These are phyloP conservation scores for Chalara sp. DNA, from an alignment of 2,329 filamentous ascomycete genomes.

Conservation along the genomic window DNA sequence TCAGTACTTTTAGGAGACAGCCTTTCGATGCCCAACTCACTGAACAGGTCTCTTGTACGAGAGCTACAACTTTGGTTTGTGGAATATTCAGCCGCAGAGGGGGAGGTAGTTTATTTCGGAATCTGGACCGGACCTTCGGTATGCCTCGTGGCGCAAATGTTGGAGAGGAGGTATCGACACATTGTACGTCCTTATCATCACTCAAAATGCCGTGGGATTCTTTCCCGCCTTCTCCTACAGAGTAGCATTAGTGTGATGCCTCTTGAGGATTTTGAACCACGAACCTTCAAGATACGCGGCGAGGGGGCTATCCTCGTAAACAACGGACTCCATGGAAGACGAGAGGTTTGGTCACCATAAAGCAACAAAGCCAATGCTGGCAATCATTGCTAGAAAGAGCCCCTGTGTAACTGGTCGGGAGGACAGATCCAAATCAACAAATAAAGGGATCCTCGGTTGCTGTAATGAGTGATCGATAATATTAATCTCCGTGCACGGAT, in stretches of 20 bases:
- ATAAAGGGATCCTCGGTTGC: too few relatives aligned
- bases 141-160: slow-evolving; percentile 50
- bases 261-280: slow-evolving; percentile 17
- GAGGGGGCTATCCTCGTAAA: slow-evolving; percentile 81
- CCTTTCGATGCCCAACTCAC: slow-evolving; percentile 30
- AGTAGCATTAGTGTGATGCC: background rate
- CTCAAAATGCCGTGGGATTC: slow-evolving; percentile 26
- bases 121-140: slow-evolving; percentile 46
- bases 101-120: slow-evolving; percentile 41
- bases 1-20: slow-evolving; percentile 14
- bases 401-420: too few relatives aligned
- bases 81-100: slow-evolving; percentile 38
- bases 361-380: background rate
- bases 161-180: slow-evolving; percentile 13
- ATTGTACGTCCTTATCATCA: slow-evolving; percentile 6
- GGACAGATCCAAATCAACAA: too few relatives aligned
- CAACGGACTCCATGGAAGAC: slow-evolving; percentile 70
- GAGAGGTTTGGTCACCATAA: slow-evolving; percentile 9
- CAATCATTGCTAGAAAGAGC: too few relatives aligned
- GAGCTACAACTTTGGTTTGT: slow-evolving; percentile 33
- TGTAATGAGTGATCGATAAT: too few relatives aligned
- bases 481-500: too few relatives aligned
- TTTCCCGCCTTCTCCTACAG: slow-evolving; percentile 38
- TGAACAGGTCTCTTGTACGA: slow-evolving; percentile 44
- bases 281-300: slow-evolving; percentile 85